A percentile compares a stretch with the other conserved stretches of the same genome.
phyloP scores from a whole-genome alignment of 768 basidiomycete genomes.

The Cyclocybe cylindracea region DNA sequence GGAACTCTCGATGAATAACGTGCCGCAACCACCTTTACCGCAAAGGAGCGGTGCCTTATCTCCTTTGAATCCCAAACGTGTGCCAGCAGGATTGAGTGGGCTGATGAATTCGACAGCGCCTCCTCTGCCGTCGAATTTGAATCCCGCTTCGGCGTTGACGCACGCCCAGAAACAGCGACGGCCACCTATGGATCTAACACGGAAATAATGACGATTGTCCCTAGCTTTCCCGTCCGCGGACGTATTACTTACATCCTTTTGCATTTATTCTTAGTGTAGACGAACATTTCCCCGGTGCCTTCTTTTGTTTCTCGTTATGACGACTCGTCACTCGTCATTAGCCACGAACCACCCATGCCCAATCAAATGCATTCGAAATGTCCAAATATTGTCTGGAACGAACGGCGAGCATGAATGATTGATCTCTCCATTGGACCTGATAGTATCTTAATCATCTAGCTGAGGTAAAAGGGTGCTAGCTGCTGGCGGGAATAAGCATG shows the following conservation, averaged over 20 bases:
- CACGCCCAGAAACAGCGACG: conserved; percentile 35
- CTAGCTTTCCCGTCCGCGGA: neutral
- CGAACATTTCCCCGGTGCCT: too few species aligned
- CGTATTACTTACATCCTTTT: too few species aligned
- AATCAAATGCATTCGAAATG: too few species aligned
- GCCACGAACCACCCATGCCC: too few species aligned
- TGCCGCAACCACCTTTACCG: conserved; percentile 24
- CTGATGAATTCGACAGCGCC: conserved; percentile 18
- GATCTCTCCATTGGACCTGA: too few species aligned
- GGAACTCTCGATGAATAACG: conserved; percentile 33
- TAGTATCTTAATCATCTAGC: too few species aligned
- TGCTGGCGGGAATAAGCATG: conserved; percentile 39
- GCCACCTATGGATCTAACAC: conserved; percentile 28
- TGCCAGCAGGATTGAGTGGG: conserved; percentile 42
- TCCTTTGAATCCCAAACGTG: conserved; percentile 71
- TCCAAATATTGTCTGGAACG: too few species aligned
- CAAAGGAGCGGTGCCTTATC: conserved; percentile 56
- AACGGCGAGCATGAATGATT: too few species aligned
- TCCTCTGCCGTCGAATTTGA: conserved; percentile 17
- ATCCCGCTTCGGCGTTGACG: conserved; percentile 31
- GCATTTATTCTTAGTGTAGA: too few species aligned
- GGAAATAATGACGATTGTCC: conserved; percentile 18
- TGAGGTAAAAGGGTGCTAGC: too few species aligned
- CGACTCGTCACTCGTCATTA: too few species aligned
- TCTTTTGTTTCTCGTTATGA: too few species aligned